Evolutionary conservation across 2,329 filamentous ascomycete genomes (phyloP).

Genomic region (Cordyceps cateniannulata): DNA sequence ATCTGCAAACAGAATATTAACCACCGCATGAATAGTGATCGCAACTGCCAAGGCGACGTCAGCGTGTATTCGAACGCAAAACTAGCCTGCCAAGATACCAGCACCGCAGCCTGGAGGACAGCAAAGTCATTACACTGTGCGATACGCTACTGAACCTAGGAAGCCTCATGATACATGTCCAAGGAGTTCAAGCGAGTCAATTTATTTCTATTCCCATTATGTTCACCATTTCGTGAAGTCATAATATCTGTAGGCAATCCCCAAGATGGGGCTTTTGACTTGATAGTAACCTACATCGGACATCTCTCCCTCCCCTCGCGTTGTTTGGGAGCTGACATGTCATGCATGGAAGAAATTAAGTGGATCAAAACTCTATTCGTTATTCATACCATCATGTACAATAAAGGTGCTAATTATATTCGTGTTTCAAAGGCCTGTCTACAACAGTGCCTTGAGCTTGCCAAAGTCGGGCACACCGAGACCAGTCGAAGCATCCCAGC

Average conservation of each 20-base stretch:
- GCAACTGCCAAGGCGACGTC: background rate
- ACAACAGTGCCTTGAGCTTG: constrained; percentile 7
- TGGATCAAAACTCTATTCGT: background rate
- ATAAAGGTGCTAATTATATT: background rate
- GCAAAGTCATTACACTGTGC: background rate
- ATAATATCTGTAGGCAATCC: no score
- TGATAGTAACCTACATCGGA: background rate
- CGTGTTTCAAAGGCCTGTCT: background rate
- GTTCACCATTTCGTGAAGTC: no score
- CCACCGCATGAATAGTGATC: background rate
- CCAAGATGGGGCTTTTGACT: background rate
- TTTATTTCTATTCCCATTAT: no score
- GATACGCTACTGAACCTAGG: background rate
- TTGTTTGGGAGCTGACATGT: no score
- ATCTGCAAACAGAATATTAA: background rate
- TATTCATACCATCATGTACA: background rate
- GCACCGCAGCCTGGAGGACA: background rate
- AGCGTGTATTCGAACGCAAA: background rate
- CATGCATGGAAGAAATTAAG: background rate
- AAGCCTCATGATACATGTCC: background rate
- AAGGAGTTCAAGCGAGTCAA: no score
- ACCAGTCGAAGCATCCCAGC: constrained; percentile 21
- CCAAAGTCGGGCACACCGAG: constrained; percentile 11
- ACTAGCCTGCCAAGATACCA: background rate
- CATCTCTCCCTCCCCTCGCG: background rate